Base-by-base conservation (phyloP, 2,329 filamentous ascomycete species). In the Pyricularia sp. region DNA sequence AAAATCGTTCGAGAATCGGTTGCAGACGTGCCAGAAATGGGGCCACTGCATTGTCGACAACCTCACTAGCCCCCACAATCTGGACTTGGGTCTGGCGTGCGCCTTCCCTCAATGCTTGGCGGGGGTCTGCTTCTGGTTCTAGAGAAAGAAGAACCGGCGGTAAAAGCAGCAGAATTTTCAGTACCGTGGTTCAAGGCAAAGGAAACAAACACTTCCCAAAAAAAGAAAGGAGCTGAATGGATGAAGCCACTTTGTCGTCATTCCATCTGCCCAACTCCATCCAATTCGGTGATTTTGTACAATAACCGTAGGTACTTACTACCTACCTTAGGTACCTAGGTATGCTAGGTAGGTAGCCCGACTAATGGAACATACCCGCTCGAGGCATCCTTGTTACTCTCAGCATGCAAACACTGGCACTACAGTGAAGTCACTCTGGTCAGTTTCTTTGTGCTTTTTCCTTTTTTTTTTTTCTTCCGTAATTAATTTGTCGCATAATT, bases 1-100 rank as follows among this genome's bases (percentile, higher is more conserved):
- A 76, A 63, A 76, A 76, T 77, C 75, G 76, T 70, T 73, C 75
- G 76, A 77, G 76, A 69, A 64, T 66, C 42, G 69, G 69, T 71
- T 69, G 72, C 68, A 69, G 72, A 71, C 64, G 69, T 65, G 72
- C 70, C 70, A 69, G 72, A 73, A 63, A 74, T 77, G 75, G 74
- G 75, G 75, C 75, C 74, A 77, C 76, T 68, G 74, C 74, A 75
- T 70, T 42, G 28, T 58, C 58, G 66, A 61, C n/a, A 26, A 26
- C 25, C 25, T 61, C 11, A 25, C 58, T 61, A 61, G 58, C 58
- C 58, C 58, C 58, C 58, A 55, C 42, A 55, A 55, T 55, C 58
- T 12, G 55, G n/a, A 9, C 23, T 25, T 59, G 55, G 55, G 7
- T 63, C 23, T 20, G 59, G 25, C 25, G 26, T 28, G 59, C 23